These are phyloP conservation scores for Psilocybe azurescens DNA, from an alignment of 768 basidiomycete species.

Conservation along the genomic window DNA sequence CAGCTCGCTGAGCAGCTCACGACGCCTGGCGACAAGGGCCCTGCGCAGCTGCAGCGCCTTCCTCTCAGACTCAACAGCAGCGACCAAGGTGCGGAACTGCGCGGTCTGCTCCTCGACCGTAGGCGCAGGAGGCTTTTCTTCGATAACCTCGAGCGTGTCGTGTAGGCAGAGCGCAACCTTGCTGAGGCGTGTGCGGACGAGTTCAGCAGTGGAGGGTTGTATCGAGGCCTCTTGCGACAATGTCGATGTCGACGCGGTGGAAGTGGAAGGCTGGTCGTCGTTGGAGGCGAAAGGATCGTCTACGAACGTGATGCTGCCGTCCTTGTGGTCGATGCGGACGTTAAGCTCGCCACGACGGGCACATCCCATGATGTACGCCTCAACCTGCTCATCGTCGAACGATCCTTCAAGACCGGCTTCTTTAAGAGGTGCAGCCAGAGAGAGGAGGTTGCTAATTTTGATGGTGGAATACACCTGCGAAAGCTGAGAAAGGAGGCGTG, in stretches of 20 bases:
- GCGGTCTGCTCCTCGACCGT: conserved; percentile 63
- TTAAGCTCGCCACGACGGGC: conserved; percentile 85
- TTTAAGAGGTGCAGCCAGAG: conserved; percentile 78
- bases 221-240: conserved; percentile 43
- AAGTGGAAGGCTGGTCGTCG: conserved; percentile 41
- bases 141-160: conserved; percentile 64
- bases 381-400: conserved; percentile 79
- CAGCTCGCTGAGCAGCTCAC: conserved; percentile 85
- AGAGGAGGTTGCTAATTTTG: conserved; percentile 76
- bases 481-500: conserved; percentile 88
- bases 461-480: conserved; percentile 92
- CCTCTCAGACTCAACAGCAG: conserved; percentile 73
- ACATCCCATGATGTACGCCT: conserved; percentile 94
- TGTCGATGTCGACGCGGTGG: conserved; percentile 27
- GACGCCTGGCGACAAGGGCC: conserved; percentile 83
- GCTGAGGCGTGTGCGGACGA: conserved; percentile 80
- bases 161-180: conserved; percentile 77
- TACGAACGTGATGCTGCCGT: conserved; percentile 82
- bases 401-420: conserved; percentile 54
- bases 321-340: conserved; percentile 89
- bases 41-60: conserved; percentile 77
- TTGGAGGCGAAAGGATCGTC: conserved; percentile 70
- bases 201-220: conserved; percentile 74
- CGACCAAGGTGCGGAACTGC: conserved; percentile 63
- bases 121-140: conserved; percentile 41